A percentile compares a stretch with the other conserved stretches of the same genome.
phyloP scores from a whole-genome alignment of 139 green algal genomes.

The Desmodesmus armatus region DNA sequence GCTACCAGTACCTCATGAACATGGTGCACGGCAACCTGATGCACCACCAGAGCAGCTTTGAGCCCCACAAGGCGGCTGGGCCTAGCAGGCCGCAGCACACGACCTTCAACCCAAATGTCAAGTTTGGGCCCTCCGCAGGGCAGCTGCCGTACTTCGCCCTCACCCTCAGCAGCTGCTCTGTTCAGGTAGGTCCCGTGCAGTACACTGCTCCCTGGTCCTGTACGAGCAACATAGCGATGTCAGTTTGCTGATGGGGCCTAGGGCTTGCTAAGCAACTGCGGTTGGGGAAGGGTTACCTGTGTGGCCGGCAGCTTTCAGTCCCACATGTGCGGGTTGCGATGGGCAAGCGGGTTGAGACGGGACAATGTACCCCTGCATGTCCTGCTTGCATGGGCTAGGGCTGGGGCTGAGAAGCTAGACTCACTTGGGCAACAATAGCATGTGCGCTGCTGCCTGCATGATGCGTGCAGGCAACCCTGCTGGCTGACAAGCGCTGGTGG shows the following conservation, averaged over 20 bases:
- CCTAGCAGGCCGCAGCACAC: background rate
- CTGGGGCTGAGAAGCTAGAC: too few species aligned
- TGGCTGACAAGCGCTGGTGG: conserved; percentile 34
- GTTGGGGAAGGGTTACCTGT: too few species aligned
- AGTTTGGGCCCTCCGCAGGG: conserved; percentile 27
- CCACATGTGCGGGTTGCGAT: too few species aligned
- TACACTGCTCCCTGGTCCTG: too few species aligned
- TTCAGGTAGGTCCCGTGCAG: background rate
- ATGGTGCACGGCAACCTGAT: conserved; percentile 21
- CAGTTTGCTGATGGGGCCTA: background rate
- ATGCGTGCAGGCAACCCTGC: conserved; percentile 14
- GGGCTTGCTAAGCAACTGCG: too few species aligned
- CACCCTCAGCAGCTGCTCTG: conserved; percentile 14
- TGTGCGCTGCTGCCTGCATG: too few species aligned
- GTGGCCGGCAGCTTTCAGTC: too few species aligned
- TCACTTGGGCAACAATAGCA: too few species aligned
- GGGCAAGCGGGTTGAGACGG: too few species aligned
- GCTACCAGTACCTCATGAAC: conserved; percentile 25
- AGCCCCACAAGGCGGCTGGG: background rate
- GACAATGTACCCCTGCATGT: too few species aligned
- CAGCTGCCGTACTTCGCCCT: conserved; percentile 25
- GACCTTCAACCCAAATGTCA: conserved; percentile 4
- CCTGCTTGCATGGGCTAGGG: too few species aligned
- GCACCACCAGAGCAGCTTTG: conserved; percentile 9
- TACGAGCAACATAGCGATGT: too few species aligned